Evolutionary conservation across 2,329 filamentous ascomycete genomes (phyloP).

Genomic region (Xylariaceae sp.): DNA sequence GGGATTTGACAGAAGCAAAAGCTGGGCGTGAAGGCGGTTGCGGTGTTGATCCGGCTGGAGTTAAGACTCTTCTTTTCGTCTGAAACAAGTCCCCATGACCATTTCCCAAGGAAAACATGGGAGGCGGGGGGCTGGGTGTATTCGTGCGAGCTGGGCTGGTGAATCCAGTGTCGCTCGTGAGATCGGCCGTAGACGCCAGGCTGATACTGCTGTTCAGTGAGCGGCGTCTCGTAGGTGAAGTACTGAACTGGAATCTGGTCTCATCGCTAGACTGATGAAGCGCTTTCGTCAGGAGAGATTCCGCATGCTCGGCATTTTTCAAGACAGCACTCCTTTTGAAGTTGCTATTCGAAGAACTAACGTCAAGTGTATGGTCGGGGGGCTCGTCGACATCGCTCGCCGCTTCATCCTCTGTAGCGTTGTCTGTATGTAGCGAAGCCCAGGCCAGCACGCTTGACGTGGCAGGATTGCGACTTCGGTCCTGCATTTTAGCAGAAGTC

Average conservation of each 20-base stretch:
- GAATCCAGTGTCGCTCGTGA: constrained; percentile 90
- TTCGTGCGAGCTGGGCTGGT: constrained; percentile 86
- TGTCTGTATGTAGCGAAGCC: constrained; percentile 42
- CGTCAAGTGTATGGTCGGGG: constrained; percentile 56
- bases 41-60: constrained; percentile 23
- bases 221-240: constrained; percentile 44
- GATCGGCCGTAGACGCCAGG: constrained; percentile 76
- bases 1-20: constrained; percentile 7
- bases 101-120: constrained; percentile 49
- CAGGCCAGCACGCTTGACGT: constrained; percentile 44
- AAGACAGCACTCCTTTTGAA: constrained; percentile 47
- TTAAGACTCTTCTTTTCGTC: constrained; percentile 25
- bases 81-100: constrained; percentile 31
- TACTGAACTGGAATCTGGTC: constrained; percentile 34
- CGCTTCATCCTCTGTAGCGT: constrained; percentile 55
- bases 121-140: constrained; percentile 83
- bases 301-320: constrained; percentile 54
- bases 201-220: constrained; percentile 80
- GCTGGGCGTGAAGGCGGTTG: constrained; percentile 19
- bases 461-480: constrained; percentile 34
- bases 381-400: constrained; percentile 82
- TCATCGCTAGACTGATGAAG: constrained; percentile 60
- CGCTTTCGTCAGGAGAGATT: constrained; percentile 84
- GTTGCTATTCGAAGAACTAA: constrained; percentile 29
- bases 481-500: constrained; percentile 33